phyloP scores from a whole-genome alignment of 176 grass and related monocot species.

The Eremochloa ophiuroides region DNA sequence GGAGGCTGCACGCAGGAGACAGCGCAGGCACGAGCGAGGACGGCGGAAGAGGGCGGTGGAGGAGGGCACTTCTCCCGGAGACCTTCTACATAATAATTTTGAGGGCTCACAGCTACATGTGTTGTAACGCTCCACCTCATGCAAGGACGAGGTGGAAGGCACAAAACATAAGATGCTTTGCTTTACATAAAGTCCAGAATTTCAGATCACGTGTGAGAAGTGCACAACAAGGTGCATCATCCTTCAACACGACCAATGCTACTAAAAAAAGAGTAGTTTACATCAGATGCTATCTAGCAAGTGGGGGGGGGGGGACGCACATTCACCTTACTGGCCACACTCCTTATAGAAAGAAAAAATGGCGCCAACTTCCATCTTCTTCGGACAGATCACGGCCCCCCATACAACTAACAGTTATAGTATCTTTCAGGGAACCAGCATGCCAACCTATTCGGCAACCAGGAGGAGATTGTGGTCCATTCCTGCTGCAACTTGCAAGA shows the following conservation, averaged over 20 bases:
- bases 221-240: not conserved
- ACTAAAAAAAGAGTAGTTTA: not conserved
- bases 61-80: too few species aligned
- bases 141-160: not conserved
- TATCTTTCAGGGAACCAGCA: not conserved
- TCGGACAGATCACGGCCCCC: not conserved
- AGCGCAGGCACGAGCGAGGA: too few species aligned
- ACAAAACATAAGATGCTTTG: not conserved
- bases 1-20: too few species aligned
- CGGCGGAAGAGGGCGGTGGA: too few species aligned
- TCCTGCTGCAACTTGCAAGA: constrained; percentile 59
- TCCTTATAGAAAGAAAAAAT: not conserved
- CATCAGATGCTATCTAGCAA: not conserved
- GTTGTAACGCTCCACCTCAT: not conserved
- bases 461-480: constrained; percentile 87
- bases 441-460: constrained; percentile 42
- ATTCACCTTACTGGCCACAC: not conserved
- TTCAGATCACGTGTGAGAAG: not conserved
- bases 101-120: too few species aligned
- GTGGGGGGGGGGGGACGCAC: too few species aligned
- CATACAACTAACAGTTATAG: not conserved
- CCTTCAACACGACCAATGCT: not conserved
- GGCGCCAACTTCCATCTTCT: not conserved
- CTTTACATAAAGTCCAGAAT: not conserved
- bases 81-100: too few species aligned